These are phyloP conservation scores for Acrocalymma vagum DNA, from an alignment of 2,329 filamentous ascomycete genomes.

Conservation along the genomic window DNA sequence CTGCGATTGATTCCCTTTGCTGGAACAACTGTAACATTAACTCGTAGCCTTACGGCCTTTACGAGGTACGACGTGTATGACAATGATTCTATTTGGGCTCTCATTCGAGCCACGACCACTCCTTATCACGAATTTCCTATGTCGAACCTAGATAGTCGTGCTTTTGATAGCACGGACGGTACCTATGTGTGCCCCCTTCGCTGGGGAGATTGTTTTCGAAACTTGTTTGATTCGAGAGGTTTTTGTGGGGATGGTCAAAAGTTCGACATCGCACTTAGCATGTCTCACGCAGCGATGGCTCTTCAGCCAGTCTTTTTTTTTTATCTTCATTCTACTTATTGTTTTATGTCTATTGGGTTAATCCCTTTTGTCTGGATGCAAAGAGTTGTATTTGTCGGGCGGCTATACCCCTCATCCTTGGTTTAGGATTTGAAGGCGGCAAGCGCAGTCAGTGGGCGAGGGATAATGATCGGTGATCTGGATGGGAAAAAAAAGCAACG, in stretches of 20 bases:
- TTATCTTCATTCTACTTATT: conserved; percentile 18
- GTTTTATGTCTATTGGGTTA: conserved; percentile 32
- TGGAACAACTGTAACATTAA: conserved; percentile 43
- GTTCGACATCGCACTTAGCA: conserved; percentile 25
- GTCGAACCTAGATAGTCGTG: conserved; percentile 35
- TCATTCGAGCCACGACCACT: conserved; percentile 42
- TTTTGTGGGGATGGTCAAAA: conserved; percentile 14
- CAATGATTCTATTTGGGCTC: conserved; percentile 29
- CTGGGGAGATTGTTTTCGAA: conserved; percentile 29
- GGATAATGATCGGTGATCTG: conserved; percentile 17
- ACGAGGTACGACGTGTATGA: conserved; percentile 52
- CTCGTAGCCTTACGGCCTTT: conserved; percentile 29
- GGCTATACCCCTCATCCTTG: conserved; percentile 38
- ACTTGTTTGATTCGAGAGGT: conserved; percentile 13
- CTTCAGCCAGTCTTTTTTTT: conserved; percentile 38
- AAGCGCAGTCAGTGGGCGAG: conserved; percentile 40
- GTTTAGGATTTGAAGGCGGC: conserved; percentile 31
- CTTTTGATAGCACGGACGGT: conserved; percentile 18
- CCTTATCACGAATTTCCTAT: conserved; percentile 48
- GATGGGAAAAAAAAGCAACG: too few relatives aligned
- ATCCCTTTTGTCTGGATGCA: conserved; percentile 42
- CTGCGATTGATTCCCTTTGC: conserved; percentile 34
- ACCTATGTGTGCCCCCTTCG: conserved; percentile 28
- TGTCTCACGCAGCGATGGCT: conserved; percentile 39
- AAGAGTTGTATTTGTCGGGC: too few relatives aligned